Evolutionary conservation across 2,329 filamentous ascomycete genomes (phyloP), one percentile per base, ranked within the genome.

Genomic region (Fusarium lyarnte): DNA sequence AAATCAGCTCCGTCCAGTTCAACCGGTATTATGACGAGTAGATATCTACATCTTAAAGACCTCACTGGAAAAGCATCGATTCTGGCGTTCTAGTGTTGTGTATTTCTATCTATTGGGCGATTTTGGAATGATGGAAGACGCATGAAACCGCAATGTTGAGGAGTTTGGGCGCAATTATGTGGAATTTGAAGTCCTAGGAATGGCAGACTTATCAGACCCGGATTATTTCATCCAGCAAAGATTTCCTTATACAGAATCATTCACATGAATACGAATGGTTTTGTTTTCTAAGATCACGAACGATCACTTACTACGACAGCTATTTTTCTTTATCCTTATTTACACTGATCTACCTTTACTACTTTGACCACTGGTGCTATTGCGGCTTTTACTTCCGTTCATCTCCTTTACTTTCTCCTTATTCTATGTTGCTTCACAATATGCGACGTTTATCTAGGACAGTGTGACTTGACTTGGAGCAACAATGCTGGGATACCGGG

Each of bases 1-100:
- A 79, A 51, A 72, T 78, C 31, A 77, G 73, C 8, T 68, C 77
- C 12, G 75, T 80, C 33, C 72, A 74, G 9, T 81, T 82, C 69
- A 81, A 79, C 66, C 70, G 75, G 38, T 80, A 78, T 13, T 25
- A 49, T 58, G 69, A 79, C 57, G 69, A 73, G 29, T 75, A 73
- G 65, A 68, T 43, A 68, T 25, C 46, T 35, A 58, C 31, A 42
- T 35, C 58, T 35, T 38, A 43, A 69, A 62, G 46, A 35, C 62
- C 45, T 61, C 43, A 46, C 63, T 62, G 60, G 63, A 64, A 64
- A 46, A 69, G 55, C 45, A 55, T 60, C 61, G 12, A 67, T 43
- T 43, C 38, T 58, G 75, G 75, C 73, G 74, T 77, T 76, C 42
- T 58, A 66, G 71, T 67, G 74, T 58, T 70, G 36, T 75, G 67